Evolutionary conservation across 768 basidiomycete genomes (phyloP).

Genomic region (Pilatotrama ljubarskyi): DNA sequence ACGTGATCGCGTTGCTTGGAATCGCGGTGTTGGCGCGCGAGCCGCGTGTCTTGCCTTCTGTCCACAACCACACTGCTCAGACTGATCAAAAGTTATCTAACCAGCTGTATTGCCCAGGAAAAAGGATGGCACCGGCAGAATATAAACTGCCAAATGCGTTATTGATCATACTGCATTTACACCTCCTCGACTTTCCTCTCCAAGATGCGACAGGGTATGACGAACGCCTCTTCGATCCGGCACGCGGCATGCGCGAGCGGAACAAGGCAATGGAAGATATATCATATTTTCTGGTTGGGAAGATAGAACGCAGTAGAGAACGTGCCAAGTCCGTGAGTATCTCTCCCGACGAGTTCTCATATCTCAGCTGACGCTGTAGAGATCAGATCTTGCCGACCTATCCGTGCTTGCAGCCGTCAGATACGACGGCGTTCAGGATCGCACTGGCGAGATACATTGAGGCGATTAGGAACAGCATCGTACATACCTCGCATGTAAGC

Average conservation of each 20-base stretch:
- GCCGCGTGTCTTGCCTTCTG: neutral
- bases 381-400: constrained; percentile 48
- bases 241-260: constrained; percentile 49
- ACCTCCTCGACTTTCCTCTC: constrained; percentile 51
- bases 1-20: constrained; percentile 6
- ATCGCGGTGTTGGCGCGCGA: neutral
- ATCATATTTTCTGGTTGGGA: constrained; percentile 48
- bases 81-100: too few species aligned
- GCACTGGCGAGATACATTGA: constrained; percentile 54
- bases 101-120: neutral
- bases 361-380: neutral
- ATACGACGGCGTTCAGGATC: constrained; percentile 51
- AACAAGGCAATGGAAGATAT: constrained; percentile 54
- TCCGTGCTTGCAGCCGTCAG: constrained; percentile 54
- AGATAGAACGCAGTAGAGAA: constrained; percentile 40
- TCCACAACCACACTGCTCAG: neutral
- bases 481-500: constrained; percentile 32
- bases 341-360: neutral
- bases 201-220: constrained; percentile 52
- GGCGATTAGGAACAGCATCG: constrained; percentile 40
- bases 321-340: constrained; percentile 29
- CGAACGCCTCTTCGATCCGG: constrained; percentile 47
- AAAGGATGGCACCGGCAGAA: constrained; percentile 3
- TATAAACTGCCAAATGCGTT: constrained; percentile 40
- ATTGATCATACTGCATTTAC: constrained; percentile 52